Base-by-base conservation (phyloP, 352 stramenopile genomes). In the Pythium phragmiticola region DNA sequence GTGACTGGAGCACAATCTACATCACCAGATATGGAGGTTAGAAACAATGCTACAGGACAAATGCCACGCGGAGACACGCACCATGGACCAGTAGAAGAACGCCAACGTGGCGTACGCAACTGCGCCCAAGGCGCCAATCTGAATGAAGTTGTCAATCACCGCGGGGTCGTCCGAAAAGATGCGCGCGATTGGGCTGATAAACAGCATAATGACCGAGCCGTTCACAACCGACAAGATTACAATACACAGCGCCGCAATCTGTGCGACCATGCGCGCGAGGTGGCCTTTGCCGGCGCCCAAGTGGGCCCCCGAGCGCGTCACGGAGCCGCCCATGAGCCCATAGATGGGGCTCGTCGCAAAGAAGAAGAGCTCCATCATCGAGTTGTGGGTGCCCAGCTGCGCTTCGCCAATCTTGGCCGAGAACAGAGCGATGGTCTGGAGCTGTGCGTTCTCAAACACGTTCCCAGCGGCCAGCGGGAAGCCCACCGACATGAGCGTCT, bases 331-430 rank as follows among this genome's bases (percentile, higher is more conserved):
- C 14, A 87, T 78, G 2, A 93, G 64, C 7, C 86, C 82, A 65
- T 88, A 95, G 37, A 94, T 84, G 8, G 79, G 82, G 76, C 68
- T 99, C n/a, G 82, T 90, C 39, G 84, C 74, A 64, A 96, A 88
- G 68, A 88, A 88, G 68, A 94, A 90, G 30, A 94, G 66, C 68
- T 94, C 86, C 73, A 94, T 88, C 84, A 94, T 94, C 16, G 84
- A 77, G 63, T 87, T 92, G 66, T 95, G 83, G 16, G 87, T 77
- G 21, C 78, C 83, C 13, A 95, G 69, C 58, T 94, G 82, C 4
- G 88, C 61, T 57, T 94, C 75, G 28, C 82, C 78, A 65, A 94
- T 85, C 33, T 60, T 76, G 34, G 77, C 81, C 7, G 87, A 78
- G 26, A 93, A 89, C 17, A 94, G 60, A 53, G 84, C 80, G 73